These are phyloP conservation scores for Ophiostoma triangulosporum DNA, from an alignment of 2,329 filamentous ascomycete species.

Conservation along the genomic window DNA sequence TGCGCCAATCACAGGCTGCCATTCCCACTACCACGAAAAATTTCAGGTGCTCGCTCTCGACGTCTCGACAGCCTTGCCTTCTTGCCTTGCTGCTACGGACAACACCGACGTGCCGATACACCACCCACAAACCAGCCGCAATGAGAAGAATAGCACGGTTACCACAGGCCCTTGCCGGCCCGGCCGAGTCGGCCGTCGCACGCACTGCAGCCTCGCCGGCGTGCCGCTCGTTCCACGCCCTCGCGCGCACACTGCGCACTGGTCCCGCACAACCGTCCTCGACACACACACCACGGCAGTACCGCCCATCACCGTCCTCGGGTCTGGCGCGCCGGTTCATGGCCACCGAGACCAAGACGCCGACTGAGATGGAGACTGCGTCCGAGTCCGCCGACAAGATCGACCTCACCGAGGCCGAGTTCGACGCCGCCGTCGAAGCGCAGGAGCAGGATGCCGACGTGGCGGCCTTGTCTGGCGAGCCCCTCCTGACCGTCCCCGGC, in stretches of 20 bases:
- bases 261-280: background rate
- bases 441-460: background rate
- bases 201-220: background rate
- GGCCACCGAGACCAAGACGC: background rate
- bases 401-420: constrained; percentile 3
- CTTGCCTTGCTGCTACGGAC: background rate
- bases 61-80: too few relatives aligned
- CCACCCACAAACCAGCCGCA: constrained; percentile 5
- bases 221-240: background rate
- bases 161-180: constrained; percentile 12
- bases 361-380: background rate
- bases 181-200: background rate
- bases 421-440: background rate
- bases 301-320: background rate
- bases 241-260: background rate
- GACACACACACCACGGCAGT: background rate
- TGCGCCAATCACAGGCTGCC: constrained; percentile 3
- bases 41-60: background rate
- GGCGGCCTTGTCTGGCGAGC: background rate
- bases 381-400: too few relatives aligned
- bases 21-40: constrained; percentile 1
- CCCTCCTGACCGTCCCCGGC: constrained; percentile 17
- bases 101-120: background rate
- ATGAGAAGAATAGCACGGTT: constrained; percentile 31
- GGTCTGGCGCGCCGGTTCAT: background rate